These are phyloP conservation scores for Kalanchoe fedtschenkoi DNA, from an alignment of 164 flowering plant species.

Conservation along the genomic window DNA sequence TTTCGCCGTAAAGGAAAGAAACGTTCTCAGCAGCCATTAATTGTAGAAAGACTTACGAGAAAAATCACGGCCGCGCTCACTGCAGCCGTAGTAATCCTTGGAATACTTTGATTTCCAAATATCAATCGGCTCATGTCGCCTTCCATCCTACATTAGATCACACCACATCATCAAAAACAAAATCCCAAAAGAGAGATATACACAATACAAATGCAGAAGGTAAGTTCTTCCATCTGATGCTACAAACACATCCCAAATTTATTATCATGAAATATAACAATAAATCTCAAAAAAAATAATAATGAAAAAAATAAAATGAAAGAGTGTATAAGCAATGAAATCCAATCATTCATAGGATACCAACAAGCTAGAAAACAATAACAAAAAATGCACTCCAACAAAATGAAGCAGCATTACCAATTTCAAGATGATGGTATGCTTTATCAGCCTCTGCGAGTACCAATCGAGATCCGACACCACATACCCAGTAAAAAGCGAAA, in stretches of 20 bases:
- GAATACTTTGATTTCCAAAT: constrained; percentile 82
- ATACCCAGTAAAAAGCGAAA: constrained; percentile 76
- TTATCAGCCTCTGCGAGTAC: constrained; percentile 59
- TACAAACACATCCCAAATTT: background rate
- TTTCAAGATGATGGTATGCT: constrained; percentile 23
- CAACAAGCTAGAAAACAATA: background rate
- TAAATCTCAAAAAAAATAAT: background rate
- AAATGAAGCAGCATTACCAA: constrained; percentile 19
- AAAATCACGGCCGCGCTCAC: constrained; percentile 52
- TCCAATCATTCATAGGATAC: background rate
- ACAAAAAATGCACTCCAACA: background rate
- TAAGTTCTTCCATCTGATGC: background rate
- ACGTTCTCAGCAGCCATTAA: background rate
- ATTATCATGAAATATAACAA: background rate
- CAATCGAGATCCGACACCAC: constrained; percentile 77
- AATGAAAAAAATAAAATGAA: background rate
- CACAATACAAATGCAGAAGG: background rate
- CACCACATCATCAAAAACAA: background rate
- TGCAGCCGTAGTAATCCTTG: constrained; percentile 61
- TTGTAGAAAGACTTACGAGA: constrained; percentile 46
- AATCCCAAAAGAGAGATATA: background rate
- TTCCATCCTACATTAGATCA: constrained; percentile 18
- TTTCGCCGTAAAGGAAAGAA: background rate
- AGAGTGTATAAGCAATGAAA: too few species aligned
- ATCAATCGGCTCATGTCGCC: constrained; percentile 39